Conservation (phyloP, 1,284 basidiomycete species). For the Moniliophthora roreri region DNA sequence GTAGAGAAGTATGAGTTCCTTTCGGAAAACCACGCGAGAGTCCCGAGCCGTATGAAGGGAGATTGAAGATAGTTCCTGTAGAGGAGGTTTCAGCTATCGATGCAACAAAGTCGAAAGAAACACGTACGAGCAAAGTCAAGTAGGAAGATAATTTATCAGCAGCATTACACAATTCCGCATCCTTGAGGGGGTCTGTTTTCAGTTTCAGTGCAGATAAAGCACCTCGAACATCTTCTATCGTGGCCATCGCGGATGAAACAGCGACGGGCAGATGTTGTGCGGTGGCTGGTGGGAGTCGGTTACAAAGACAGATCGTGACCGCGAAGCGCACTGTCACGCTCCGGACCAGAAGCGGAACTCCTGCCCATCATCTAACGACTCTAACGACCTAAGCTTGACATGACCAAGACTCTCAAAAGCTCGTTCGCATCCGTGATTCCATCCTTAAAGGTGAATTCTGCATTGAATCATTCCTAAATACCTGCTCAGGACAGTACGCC, state of each 20-base stretch:
- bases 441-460: conserved; percentile 29
- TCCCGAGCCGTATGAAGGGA: conserved; percentile 28
- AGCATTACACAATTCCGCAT: conserved; percentile 20
- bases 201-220: conserved; percentile 23
- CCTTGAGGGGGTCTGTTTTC: conserved; percentile 16
- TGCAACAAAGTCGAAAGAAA: background rate
- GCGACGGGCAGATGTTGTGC: too few relatives aligned
- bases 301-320: too few relatives aligned
- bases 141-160: conserved; percentile 28
- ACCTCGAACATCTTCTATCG: conserved; percentile 20
- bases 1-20: conserved; percentile 36
- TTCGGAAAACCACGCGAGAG: conserved; percentile 31
- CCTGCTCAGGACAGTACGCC: background rate
- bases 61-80: conserved; percentile 33
- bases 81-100: background rate
- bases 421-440: conserved; percentile 34
- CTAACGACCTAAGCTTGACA: background rate
- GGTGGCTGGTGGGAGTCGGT: too few relatives aligned
- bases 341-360: too few relatives aligned
- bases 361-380: background rate
- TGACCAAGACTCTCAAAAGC: conserved; percentile 5
- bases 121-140: conserved; percentile 32
- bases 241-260: too few relatives aligned
- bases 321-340: too few relatives aligned
- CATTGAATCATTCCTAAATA: conserved; percentile 32